Evolutionary conservation across 108 stramenopile genomes (phyloP).

Genomic region (Cyclotella distinguenda): DNA sequence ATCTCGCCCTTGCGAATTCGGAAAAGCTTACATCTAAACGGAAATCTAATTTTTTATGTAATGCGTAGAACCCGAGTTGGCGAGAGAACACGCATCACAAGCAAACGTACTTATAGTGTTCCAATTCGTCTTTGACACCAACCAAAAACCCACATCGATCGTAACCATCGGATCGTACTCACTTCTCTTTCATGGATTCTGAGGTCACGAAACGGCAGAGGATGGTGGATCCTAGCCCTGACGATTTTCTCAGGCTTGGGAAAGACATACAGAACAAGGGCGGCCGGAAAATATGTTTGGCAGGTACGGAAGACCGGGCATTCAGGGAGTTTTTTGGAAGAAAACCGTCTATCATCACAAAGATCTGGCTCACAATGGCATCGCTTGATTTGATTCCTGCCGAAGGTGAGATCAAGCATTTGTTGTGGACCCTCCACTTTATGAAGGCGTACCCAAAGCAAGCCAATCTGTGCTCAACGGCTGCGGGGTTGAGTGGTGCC

Average conservation of each 20-base stretch:
- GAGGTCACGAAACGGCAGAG: too few species aligned
- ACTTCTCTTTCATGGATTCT: too few species aligned
- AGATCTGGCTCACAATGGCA: not conserved
- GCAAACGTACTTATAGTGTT: too few species aligned
- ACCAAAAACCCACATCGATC: too few species aligned
- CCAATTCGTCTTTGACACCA: too few species aligned
- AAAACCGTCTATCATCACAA: not conserved
- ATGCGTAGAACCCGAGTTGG: too few species aligned
- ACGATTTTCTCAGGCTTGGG: not conserved
- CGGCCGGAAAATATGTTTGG: not conserved
- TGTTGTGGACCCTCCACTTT: slow-evolving; percentile 1
- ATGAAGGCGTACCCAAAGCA: slow-evolving; percentile 11
- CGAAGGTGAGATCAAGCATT: slow-evolving; percentile 2
- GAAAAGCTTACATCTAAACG: too few species aligned
- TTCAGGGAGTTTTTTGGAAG: not conserved
- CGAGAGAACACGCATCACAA: too few species aligned
- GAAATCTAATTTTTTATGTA: too few species aligned
- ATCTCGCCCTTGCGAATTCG: too few species aligned
- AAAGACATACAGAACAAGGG: not conserved
- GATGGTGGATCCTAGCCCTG: not conserved
- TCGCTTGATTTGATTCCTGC: not conserved
- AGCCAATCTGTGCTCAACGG: not conserved
- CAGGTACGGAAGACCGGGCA: not conserved
- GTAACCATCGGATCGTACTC: too few species aligned
- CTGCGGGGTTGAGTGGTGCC: not conserved